Base-by-base conservation (phyloP, 2,329 filamentous ascomycete species). In the Talaromyces sp. region DNA sequence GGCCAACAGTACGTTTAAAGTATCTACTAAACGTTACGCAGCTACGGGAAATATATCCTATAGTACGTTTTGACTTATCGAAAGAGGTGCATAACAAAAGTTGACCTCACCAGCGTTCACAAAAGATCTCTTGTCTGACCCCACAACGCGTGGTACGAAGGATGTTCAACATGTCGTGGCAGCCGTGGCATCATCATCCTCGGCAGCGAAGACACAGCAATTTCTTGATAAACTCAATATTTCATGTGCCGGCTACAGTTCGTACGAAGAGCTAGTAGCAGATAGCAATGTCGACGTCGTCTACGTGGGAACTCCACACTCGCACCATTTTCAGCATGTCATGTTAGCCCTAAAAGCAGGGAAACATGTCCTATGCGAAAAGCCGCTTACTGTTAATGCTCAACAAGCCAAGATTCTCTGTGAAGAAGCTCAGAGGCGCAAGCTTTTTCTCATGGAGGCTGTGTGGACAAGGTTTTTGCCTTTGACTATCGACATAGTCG, bases 391-490 rank as follows among this genome's bases (percentile, higher is more conserved):
- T 0, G 89, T 93, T 63, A 96, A 88, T 65, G 90, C 88, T 3
- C 80, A 85, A 7, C 91, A 96, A 76, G 81, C 89, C 29, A 85
- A 84, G 74, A 86, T 86, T 72, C 81, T 96, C 31, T 84, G 87
- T 56, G 84, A 88, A 63, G 87, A 84, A 63, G 92, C 92, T 11
- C 84, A 80, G 72, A 82, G 85, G 69, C 92, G 91, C 81, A 83
- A 85, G 62, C 72, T 91, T 72, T 88, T 89, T 81, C 76, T 93
- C 62, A 92, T 92, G 89, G 90, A 93, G 76, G 90, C 90, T 48
- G 90, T 95, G 24, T 96, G 91, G 92, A 95, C 91, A 38, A 82
- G 92, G 62, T 94, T 88, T 78, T 93, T 96, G 77, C 92, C 92
- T 2, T 78, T 96, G 9, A 92, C 88, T 69, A 84, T 91, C 72